A percentile compares a stretch with the other conserved stretches of the same genome.
phyloP scores from a whole-genome alignment of 2,329 filamentous ascomycete genomes.

The Geosmithia morbida region DNA sequence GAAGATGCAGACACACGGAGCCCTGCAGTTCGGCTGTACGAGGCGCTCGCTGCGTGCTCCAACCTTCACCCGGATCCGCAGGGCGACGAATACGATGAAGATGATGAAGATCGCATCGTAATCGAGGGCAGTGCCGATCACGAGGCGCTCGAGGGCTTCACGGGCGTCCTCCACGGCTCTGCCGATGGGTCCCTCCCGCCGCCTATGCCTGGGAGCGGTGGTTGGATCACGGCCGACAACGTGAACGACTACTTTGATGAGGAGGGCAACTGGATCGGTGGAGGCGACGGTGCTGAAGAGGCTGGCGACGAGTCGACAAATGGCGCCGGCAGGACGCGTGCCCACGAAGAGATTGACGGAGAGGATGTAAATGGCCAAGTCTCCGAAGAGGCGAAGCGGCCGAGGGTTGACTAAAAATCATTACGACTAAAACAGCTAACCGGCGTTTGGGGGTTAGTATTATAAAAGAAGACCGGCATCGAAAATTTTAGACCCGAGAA shows the following conservation, averaged over 20 bases:
- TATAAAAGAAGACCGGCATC: too few species aligned
- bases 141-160: slow-evolving; percentile 40
- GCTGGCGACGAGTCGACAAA: slow-evolving; percentile 39
- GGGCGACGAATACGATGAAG: slow-evolving; percentile 42
- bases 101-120: slow-evolving; percentile 38
- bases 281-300: slow-evolving; percentile 20
- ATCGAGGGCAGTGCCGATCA: slow-evolving; percentile 37
- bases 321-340: slow-evolving; percentile 45
- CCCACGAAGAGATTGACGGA: slow-evolving; percentile 35
- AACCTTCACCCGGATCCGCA: slow-evolving; percentile 63
- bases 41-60: slow-evolving; percentile 59
- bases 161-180: slow-evolving; percentile 35
- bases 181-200: slow-evolving; percentile 41
- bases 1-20: slow-evolving; percentile 7
- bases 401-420: slow-evolving; percentile 23
- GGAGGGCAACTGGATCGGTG: slow-evolving; percentile 62
- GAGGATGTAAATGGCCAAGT: slow-evolving; percentile 27
- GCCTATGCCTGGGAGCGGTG: slow-evolving; percentile 57
- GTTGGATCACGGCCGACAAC: slow-evolving; percentile 89
- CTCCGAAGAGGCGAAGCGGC: slow-evolving; percentile 26
- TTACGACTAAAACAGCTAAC: background rate
- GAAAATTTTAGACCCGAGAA: background rate
- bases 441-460: background rate
- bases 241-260: slow-evolving; percentile 71
- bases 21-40: slow-evolving; percentile 35